Conservation (phyloP, 495 filamentous ascomycete species). For the Aspergillus homomorphus region DNA sequence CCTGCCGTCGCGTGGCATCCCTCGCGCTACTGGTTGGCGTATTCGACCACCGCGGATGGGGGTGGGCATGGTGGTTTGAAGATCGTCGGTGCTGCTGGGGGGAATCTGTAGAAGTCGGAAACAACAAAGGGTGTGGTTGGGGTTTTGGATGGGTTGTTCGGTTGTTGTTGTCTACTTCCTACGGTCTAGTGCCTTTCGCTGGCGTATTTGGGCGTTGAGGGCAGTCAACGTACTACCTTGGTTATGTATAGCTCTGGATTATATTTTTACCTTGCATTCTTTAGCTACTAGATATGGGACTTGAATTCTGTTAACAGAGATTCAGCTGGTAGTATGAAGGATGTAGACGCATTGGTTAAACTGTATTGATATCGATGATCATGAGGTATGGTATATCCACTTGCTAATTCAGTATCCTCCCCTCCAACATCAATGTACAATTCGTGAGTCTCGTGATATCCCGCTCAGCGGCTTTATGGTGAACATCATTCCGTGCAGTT, state of each 20-base stretch:
- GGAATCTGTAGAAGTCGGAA: slow-evolving; percentile 27
- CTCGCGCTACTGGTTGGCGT: slow-evolving; percentile 81
- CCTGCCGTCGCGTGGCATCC: slow-evolving; percentile 88
- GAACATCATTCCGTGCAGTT: background rate
- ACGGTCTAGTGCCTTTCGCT: no score
- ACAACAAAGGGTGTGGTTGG: background rate
- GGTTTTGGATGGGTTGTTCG: background rate
- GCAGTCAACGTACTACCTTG: no score
- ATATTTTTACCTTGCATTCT: no score
- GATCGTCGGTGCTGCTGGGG: slow-evolving; percentile 67
- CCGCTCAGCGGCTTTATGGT: background rate
- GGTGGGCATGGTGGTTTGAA: slow-evolving; percentile 74
- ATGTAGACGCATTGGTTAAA: background rate
- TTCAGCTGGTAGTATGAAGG: no score
- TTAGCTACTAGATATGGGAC: no score
- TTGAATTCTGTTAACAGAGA: no score
- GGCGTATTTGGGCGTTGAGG: no score
- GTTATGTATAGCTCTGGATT: no score
- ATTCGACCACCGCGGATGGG: slow-evolving; percentile 75
- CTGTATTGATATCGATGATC: background rate
- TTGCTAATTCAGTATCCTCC: background rate
- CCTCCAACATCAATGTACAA: background rate
- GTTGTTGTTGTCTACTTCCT: background rate
- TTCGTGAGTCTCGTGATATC: background rate
- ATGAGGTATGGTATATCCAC: background rate